phyloP scores from a whole-genome alignment of 2,329 filamentous ascomycete genomes.

The Drechslerella coelobrocha region DNA sequence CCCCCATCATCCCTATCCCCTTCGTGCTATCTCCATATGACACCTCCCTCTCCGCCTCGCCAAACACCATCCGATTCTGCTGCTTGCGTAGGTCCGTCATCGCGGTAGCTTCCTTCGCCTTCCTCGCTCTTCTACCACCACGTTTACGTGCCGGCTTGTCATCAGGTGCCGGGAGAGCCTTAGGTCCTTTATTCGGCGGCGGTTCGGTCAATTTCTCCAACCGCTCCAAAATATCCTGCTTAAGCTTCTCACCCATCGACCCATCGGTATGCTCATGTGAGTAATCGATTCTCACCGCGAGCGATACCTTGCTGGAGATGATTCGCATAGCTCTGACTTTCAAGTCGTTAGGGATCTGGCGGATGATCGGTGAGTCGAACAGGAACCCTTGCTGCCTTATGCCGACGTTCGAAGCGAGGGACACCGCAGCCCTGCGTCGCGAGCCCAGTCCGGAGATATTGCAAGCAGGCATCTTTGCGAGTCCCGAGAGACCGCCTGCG shows the following conservation, averaged over 20 bases:
- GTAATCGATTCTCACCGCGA: slow-evolving; percentile 90
- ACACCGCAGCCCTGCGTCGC: slow-evolving; percentile 80
- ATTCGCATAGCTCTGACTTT: slow-evolving; percentile 95
- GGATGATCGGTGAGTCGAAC: slow-evolving; percentile 88
- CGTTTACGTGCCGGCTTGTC: slow-evolving; percentile 94
- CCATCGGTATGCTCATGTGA: slow-evolving; percentile 83
- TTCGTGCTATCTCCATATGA: slow-evolving; percentile 88
- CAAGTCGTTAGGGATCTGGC: slow-evolving; percentile 80
- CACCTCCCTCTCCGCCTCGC: slow-evolving; percentile 91
- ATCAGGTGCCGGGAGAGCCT: slow-evolving; percentile 88
- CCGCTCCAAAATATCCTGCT: slow-evolving; percentile 80
- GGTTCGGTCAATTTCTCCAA: slow-evolving; percentile 93
- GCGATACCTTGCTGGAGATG: slow-evolving; percentile 87
- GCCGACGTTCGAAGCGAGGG: slow-evolving; percentile 90
- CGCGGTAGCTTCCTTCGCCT: slow-evolving; percentile 94
- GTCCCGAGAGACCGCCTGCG: slow-evolving; percentile 82
- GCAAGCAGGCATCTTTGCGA: slow-evolving; percentile 91
- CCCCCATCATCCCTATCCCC: slow-evolving; percentile 94
- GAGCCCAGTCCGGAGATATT: slow-evolving; percentile 91
- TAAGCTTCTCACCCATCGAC: slow-evolving; percentile 79
- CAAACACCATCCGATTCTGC: slow-evolving; percentile 94
- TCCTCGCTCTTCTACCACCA: slow-evolving; percentile 84
- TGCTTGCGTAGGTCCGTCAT: slow-evolving; percentile 97
- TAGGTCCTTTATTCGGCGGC: slow-evolving; percentile 83
- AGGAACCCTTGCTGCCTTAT: slow-evolving; percentile 91